Percentiles rank a stretch among this genome's conserved stretches.
phyloP scores from a whole-genome alignment of 768 basidiomycete species.

The Mycena alexandri region DNA sequence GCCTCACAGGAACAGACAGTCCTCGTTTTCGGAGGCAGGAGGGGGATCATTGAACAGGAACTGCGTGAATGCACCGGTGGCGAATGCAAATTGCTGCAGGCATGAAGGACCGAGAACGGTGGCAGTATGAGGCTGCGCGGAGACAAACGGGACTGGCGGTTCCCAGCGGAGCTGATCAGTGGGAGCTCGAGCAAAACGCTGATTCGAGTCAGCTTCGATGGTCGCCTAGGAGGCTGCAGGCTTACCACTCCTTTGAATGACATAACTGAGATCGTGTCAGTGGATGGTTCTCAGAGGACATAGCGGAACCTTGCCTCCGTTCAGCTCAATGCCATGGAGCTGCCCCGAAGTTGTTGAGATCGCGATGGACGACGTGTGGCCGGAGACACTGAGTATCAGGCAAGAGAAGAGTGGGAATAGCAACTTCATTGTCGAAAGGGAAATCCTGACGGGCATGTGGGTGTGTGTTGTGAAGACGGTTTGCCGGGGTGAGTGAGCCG shows the following conservation, averaged over 20 bases:
- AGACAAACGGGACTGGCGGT: constrained; percentile 28
- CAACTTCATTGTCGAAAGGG: constrained; percentile 17
- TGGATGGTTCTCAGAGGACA: constrained; percentile 3
- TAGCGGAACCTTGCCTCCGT: constrained; percentile 24
- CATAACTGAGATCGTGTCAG: constrained; percentile 19
- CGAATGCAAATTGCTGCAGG: constrained; percentile 30
- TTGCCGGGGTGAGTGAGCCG: constrained; percentile 10
- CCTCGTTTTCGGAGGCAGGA: constrained; percentile 29
- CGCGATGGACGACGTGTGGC: constrained; percentile 4
- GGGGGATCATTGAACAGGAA: constrained; percentile 32
- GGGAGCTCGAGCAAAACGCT: constrained; percentile 30
- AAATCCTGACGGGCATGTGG: constrained; percentile 5
- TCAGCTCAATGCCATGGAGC: constrained; percentile 25
- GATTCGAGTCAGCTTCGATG: not conserved
- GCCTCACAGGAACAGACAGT: constrained; percentile 30
- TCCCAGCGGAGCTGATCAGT: constrained; percentile 24
- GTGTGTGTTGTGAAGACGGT: not conserved
- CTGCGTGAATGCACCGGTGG: constrained; percentile 9
- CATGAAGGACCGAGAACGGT: constrained; percentile 27
- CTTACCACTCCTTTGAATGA: constrained; percentile 28
- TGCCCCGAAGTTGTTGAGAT: constrained; percentile 29
- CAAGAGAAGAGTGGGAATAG: constrained; percentile 14
- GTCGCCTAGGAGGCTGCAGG: too few relatives aligned
- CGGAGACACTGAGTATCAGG: constrained; percentile 12
- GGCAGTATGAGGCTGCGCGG: constrained; percentile 16